Base-by-base conservation (phyloP, 2,329 filamentous ascomycete species). In the Alternaria novae-zelandiae region DNA sequence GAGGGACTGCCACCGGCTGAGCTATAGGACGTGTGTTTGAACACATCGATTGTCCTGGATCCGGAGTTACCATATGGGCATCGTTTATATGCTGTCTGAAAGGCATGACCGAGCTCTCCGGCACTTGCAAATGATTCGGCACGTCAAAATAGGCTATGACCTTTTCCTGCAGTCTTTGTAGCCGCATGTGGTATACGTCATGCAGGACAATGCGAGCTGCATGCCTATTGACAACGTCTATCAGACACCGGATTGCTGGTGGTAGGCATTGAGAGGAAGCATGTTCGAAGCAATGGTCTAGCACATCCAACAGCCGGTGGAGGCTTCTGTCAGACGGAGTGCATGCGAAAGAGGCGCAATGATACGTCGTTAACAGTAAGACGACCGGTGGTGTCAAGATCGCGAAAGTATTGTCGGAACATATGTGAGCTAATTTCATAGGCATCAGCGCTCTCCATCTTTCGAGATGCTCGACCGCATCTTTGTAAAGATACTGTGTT, bases 391-490 rank as follows among this genome's bases (percentile, higher is more conserved):
- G 76, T 25, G 73, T 74, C 2, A 69, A 46, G 2, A 71, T 65
- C 5, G 64, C 64, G 8, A 63, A 47, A 5, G 61, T 50, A 30
- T 47, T 50, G 10, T 72, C 66, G 20, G 62, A 62, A 26, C 64
- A 59, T 23, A 76, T 57, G 45, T 73, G 66, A 36, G 63, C 67
- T 36, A 78, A 66, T 45, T 70, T 74, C 3, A 66, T 23, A 13
- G 76, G 75, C 30, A 79, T 60, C 5, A 65, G 65, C 13, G 67
- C 46, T 58, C 72, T 82, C 80, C 73, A 84, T 71, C 63, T 80
- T 76, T 64, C 71, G 7, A 83, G 64, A 6, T 71, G 72, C 44
- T 78, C 78, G 51, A 79, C 70, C 15, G 74, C 72, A 36, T 79
- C 45, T 49, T 50, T 25, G 26, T 63, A 30, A n/a, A 44, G 10